These are phyloP conservation scores for Phaseolus lunatus DNA, from an alignment of 306 rosid species.

Conservation along the genomic window DNA sequence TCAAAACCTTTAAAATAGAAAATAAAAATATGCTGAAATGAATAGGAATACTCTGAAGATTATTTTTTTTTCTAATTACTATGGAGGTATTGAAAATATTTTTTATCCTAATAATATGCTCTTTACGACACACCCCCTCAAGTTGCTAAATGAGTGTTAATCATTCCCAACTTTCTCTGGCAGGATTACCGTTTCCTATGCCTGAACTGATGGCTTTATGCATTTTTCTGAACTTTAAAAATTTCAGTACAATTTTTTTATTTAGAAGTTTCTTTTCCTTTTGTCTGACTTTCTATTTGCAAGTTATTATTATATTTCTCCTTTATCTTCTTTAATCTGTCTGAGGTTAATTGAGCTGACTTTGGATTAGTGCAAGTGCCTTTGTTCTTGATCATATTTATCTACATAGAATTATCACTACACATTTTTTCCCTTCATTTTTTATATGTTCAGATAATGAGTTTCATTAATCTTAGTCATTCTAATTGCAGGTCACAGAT, in stretches of 20 bases:
- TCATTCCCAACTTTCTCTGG: too few relatives aligned
- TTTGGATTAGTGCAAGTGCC: neutral
- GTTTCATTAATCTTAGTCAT: constrained; percentile 39
- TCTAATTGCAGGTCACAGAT: constrained; percentile 79
- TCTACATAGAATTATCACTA: neutral
- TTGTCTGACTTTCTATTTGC: neutral
- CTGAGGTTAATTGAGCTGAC: constrained; percentile 1
- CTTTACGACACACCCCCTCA: too few relatives aligned
- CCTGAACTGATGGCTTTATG: neutral
- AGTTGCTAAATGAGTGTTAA: too few relatives aligned
- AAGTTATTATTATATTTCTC: neutral
- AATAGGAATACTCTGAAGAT: too few relatives aligned
- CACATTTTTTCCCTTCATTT: neutral
- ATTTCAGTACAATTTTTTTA: neutral
- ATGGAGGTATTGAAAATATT: too few relatives aligned
- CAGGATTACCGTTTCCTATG: neutral
- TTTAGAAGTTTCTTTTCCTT: neutral
- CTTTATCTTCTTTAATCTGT: neutral
- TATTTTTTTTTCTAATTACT: too few relatives aligned
- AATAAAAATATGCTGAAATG: too few relatives aligned
- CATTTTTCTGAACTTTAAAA: neutral
- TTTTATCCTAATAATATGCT: too few relatives aligned
- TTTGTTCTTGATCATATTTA: neutral
- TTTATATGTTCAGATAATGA: constrained; percentile 15
- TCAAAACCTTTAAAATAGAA: too few relatives aligned